Evolutionary conservation across 2,329 filamentous ascomycete genomes (phyloP).

Genomic region (Alternaria arbusti): DNA sequence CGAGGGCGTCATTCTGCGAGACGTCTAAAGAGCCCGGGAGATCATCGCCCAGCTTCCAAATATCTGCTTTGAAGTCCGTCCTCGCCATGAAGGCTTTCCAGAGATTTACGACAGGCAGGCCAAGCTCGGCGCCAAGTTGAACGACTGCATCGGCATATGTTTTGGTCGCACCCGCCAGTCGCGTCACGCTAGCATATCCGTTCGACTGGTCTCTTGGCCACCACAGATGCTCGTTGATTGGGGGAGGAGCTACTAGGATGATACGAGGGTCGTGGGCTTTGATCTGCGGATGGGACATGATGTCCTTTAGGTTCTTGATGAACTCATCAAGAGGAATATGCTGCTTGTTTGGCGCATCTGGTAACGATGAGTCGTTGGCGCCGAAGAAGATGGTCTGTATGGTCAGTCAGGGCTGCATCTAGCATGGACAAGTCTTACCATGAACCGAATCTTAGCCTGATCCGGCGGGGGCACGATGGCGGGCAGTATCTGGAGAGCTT

Average conservation of each 20-base stretch:
- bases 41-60: slow-evolving; percentile 51
- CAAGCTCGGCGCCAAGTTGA: slow-evolving; percentile 63
- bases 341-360: slow-evolving; percentile 68
- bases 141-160: slow-evolving; percentile 71
- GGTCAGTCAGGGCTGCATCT: slow-evolving; percentile 10
- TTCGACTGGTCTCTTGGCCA: slow-evolving; percentile 54
- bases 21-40: slow-evolving; percentile 64
- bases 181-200: slow-evolving; percentile 47
- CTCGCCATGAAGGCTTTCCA: slow-evolving; percentile 78
- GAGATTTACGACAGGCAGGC: slow-evolving; percentile 75
- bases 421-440: slow-evolving; percentile 55
- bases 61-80: slow-evolving; percentile 56
- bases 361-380: slow-evolving; percentile 84
- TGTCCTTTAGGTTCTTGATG: slow-evolving; percentile 71
- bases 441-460: slow-evolving; percentile 67
- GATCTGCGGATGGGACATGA: slow-evolving; percentile 75
- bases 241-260: slow-evolving; percentile 81
- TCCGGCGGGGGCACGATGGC: slow-evolving; percentile 73
- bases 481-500: slow-evolving; percentile 73
- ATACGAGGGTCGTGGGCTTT: slow-evolving; percentile 73
- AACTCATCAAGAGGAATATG: slow-evolving; percentile 80
- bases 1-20: slow-evolving; percentile 63
- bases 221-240: slow-evolving; percentile 77
- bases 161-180: slow-evolving; percentile 67
- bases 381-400: slow-evolving; percentile 80